Conservation (phyloP, 805 yeast genomes). For the Cyberlindnera maclurae region DNA sequence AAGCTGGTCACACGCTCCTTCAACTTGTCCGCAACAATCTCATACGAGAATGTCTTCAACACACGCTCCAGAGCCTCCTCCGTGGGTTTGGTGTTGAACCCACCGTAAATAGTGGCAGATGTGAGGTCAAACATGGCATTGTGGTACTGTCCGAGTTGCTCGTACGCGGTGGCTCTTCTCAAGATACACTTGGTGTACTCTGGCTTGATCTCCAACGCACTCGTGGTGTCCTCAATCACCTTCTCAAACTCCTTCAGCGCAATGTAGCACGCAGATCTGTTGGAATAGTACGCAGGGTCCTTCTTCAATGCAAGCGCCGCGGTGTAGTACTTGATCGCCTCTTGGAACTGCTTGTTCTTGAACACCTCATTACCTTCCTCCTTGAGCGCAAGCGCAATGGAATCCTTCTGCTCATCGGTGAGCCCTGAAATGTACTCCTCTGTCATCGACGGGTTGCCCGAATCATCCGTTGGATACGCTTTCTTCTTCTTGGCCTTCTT, state of each 20-base stretch:
- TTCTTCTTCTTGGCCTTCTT: constrained; percentile 27
- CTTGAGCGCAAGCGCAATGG: constrained; percentile 70
- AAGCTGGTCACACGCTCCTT: constrained; percentile 34
- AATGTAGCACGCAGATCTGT: constrained; percentile 93
- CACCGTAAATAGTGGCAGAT: constrained; percentile 79
- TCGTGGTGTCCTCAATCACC: constrained; percentile 81
- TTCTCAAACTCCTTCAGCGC: constrained; percentile 74
- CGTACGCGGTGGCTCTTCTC: constrained; percentile 92
- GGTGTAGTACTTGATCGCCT: constrained; percentile 76
- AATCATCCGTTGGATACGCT: constrained; percentile 44
- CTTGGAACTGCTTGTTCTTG: constrained; percentile 58
- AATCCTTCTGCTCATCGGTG: constrained; percentile 45
- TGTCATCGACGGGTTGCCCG: constrained; percentile 54
- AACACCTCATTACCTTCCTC: constrained; percentile 83
- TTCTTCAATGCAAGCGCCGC: constrained; percentile 67
- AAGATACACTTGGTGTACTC: constrained; percentile 86
- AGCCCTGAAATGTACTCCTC: constrained; percentile 39
- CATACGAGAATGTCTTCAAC: constrained; percentile 71
- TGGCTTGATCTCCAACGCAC: constrained; percentile 79
- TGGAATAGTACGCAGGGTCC: constrained; percentile 89
- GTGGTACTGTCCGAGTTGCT: constrained; percentile 64
- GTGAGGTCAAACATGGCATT: constrained; percentile 92
- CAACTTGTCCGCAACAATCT: constrained; percentile 56
- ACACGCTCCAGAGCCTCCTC: constrained; percentile 84
- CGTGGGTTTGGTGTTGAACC: constrained; percentile 68